Evolutionary conservation across 805 yeast genomes (phyloP).

Genomic region (Candida hungchunana): DNA sequence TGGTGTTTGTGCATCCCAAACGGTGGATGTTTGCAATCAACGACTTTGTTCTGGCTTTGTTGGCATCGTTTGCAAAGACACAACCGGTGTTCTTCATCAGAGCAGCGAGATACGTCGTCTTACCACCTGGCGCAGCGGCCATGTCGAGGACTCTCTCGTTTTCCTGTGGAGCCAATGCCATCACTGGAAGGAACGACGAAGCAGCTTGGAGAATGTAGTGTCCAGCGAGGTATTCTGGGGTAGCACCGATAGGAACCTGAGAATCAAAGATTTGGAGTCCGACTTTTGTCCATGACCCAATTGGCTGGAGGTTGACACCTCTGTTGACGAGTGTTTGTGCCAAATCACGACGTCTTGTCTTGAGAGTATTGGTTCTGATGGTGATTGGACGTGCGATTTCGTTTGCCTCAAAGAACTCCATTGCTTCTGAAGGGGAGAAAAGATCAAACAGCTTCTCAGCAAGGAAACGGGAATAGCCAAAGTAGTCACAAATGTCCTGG

Average conservation of each 20-base stretch:
- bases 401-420: constrained; percentile 98
- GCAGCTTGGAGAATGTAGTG: constrained; percentile 98
- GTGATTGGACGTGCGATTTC: constrained; percentile 96
- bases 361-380: constrained; percentile 94
- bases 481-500: constrained; percentile 85
- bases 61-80: constrained; percentile 95
- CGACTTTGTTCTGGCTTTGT: constrained; percentile 93
- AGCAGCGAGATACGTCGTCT: constrained; percentile 91
- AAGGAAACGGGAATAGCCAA: constrained; percentile 86
- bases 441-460: constrained; percentile 92
- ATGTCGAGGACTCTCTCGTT: constrained; percentile 93
- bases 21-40: constrained; percentile 96
- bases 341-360: constrained; percentile 90
- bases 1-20: constrained; percentile 92
- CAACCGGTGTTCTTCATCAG: constrained; percentile 98
- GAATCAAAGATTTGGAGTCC: constrained; percentile 97
- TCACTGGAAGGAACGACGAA: constrained; percentile 93
- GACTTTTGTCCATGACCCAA: constrained; percentile 97
- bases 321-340: constrained; percentile 93
- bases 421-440: constrained; percentile 92
- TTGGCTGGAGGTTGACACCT: constrained; percentile 96
- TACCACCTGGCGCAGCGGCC: constrained; percentile 99
- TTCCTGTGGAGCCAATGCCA: constrained; percentile 98
- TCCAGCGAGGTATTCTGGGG: constrained; percentile 98
- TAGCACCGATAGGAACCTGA: constrained; percentile 99